These are phyloP conservation scores for Penicillium oxalicum DNA, from an alignment of 2,329 filamentous ascomycete genomes.

Conservation along the genomic window DNA sequence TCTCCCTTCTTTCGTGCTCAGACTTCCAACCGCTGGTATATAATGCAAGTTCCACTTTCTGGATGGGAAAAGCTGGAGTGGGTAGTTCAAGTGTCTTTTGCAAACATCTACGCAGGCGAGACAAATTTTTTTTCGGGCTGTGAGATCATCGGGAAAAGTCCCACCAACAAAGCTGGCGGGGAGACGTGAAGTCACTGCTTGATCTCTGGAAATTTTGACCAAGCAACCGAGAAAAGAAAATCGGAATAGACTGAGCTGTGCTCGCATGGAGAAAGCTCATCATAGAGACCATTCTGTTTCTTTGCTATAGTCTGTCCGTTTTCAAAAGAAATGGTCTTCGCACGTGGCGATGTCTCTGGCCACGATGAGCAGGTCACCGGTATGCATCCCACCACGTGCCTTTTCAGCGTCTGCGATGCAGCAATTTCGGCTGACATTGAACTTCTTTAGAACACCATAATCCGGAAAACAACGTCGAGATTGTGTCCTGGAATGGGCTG, in stretches of 20 bases:
- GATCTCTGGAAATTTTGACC: not conserved
- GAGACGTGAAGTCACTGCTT: conserved; percentile 15
- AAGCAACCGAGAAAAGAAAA: not conserved
- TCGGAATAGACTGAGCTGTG: not conserved
- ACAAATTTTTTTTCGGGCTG: conserved; percentile 1
- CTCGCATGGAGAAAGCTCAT: not conserved
- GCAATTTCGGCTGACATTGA: not conserved
- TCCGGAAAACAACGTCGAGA: conserved; percentile 10
- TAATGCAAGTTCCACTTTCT: no score
- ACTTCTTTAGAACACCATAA: conserved; percentile 13
- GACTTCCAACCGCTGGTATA: no score
- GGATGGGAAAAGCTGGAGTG: no score
- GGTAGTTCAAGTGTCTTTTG: no score
- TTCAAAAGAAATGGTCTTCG: conserved; percentile 15
- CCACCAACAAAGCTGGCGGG: not conserved
- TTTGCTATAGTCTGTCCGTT: not conserved
- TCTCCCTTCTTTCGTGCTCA: no score
- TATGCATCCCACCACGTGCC: conserved; percentile 5
- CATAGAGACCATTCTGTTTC: not conserved
- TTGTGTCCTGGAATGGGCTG: conserved; percentile 26
- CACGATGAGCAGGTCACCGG: conserved; percentile 15
- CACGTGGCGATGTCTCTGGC: conserved; percentile 19
- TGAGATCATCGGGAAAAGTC: conserved; percentile 3
- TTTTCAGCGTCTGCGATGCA: not conserved
- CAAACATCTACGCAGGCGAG: not conserved